A percentile compares a stretch with the other conserved stretches of the same genome.
Evolutionary conservation across 192 early-diverging fungal genomes (phyloP).

Genomic region (Jimgerdemannia lactiflua): DNA sequence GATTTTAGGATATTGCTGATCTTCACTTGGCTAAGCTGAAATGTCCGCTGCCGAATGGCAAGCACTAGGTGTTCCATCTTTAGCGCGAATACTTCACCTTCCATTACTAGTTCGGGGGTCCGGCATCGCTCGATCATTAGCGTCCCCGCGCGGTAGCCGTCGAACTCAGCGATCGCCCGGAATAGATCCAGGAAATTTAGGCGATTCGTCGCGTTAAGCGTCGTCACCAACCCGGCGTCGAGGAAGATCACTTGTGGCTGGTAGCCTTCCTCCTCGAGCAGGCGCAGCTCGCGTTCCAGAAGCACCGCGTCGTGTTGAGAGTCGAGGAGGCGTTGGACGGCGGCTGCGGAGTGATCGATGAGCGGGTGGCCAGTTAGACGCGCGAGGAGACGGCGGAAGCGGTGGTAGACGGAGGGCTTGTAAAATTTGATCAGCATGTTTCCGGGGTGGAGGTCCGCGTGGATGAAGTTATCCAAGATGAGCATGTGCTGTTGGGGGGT

Average conservation of each 20-base stretch:
- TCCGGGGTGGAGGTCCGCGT: conserved; percentile 93
- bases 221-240: conserved; percentile 89
- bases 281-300: conserved; percentile 40
- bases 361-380: conserved; percentile 19
- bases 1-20: conserved; percentile 78
- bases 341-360: conserved; percentile 35
- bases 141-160: conserved; percentile 76
- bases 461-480: conserved; percentile 91
- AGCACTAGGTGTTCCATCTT: conserved; percentile 81
- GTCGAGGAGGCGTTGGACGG: conserved; percentile 31
- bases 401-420: conserved; percentile 54
- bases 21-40: conserved; percentile 77
- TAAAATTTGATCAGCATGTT: conserved; percentile 87
- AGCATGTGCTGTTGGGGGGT: conserved; percentile 71
- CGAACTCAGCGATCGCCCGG: conserved; percentile 80
- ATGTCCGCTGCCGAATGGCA: conserved; percentile 62
- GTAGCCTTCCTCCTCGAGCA: conserved; percentile 67
- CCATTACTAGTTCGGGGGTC: conserved; percentile 65
- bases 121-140: conserved; percentile 89
- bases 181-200: conserved; percentile 93
- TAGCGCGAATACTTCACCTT: conserved; percentile 74
- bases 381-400: conserved; percentile 39
- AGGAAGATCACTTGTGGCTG: conserved; percentile 78
- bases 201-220: conserved; percentile 69
- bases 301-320: conserved; percentile 34